Evolutionary conservation across 495 filamentous ascomycete genomes (phyloP), one percentile per base, ranked within the genome.

Genomic region (Pseudoneurospora amorphoporcata): DNA sequence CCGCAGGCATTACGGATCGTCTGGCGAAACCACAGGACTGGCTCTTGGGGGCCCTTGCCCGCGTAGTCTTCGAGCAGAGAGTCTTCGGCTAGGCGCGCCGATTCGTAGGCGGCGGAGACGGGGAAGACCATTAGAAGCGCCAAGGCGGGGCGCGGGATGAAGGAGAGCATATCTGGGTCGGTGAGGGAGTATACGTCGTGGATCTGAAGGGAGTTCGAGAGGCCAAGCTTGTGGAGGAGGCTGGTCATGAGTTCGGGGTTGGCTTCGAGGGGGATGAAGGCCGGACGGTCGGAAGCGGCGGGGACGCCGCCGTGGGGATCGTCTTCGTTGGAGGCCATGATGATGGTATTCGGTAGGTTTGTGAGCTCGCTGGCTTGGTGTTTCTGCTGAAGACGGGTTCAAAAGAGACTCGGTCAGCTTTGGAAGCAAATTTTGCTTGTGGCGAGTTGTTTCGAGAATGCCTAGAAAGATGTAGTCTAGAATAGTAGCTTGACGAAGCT

Each of bases 51-150:
- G 39, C 85, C 86, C 32, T 73, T 76, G 39, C 82, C 81, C 2
- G 75, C 69, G 72, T 88, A 88, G 45, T 85, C 84, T 7, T 69
- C 3, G 16, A 81, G 75, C 39, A 87, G 81, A 41, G 84, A 80
- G 80, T 95, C 91, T 81, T 94, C 92, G 72, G 85, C 79, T 37
- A 84, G 79, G 37, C 92, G 89, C 74, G 86, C 85, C 68, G 84
- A 81, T 82, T 93, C 89, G 84, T 93, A 95, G 42, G 88, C 83
- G 58, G 83, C 80, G n/a, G 87, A 89, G 73, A 94, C 86, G 73
- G 93, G 94, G 82, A 95, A 93, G 76, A 96, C 92, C 82, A 96
- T 89, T 72, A 97, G 88, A 23, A 97, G 86, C 38, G 92, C 94
- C 74, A 90, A 87, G 4, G 90, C 90, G 68, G 93, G 93, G n/a